Base-by-base conservation (phyloP, 441 rosid genomes). In the Arabidopsis lyrata region DNA sequence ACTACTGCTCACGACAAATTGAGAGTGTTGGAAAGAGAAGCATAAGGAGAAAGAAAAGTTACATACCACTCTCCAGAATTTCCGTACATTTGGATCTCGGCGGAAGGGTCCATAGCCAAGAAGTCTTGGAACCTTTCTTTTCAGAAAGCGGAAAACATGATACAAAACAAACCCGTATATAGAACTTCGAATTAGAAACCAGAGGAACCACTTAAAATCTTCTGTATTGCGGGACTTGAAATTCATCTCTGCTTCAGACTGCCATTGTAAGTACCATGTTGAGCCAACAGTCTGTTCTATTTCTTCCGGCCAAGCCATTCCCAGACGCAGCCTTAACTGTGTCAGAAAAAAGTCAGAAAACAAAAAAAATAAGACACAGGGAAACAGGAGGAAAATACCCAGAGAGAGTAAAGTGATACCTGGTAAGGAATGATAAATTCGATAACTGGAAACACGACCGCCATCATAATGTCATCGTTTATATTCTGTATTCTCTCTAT, bases 241-340 rank as follows among this genome's bases (percentile, higher is more conserved):
- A 66, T 66, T 89, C 79, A 77, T 80, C 82, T 94, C 94, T 63
- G 90, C 91, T 82, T 88, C 91, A 56, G 92, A 87, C 72, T 86
- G 97, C 99, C 97, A 94, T 79, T 83, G 59, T 67, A 94, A 80
- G 87, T 89, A 94, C 97, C 97, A 91, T 31, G 97, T 86, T 41
- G 97, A 76, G 73, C 85, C 93, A 77, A 88, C 91, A 74, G 79
- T 68, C 83, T 88, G 94, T 76, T 81, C 90, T 66, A 84, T 78
- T 82, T 92, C 94, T 78, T 90, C 92, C 4, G 97, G 99, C 97
- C 97, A 90, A 53, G 97, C 94, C 93, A 92, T 90, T 77, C 99
- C 97, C 76, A 86, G 78, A 78, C 69, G 86, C 76, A 90, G 75
- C 74, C 94, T 87, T 68, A 90, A 80, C 99, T 94, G 86, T 58